Conservation (phyloP, 306 rosid species). For the Hylodesmum podocarpum region DNA sequence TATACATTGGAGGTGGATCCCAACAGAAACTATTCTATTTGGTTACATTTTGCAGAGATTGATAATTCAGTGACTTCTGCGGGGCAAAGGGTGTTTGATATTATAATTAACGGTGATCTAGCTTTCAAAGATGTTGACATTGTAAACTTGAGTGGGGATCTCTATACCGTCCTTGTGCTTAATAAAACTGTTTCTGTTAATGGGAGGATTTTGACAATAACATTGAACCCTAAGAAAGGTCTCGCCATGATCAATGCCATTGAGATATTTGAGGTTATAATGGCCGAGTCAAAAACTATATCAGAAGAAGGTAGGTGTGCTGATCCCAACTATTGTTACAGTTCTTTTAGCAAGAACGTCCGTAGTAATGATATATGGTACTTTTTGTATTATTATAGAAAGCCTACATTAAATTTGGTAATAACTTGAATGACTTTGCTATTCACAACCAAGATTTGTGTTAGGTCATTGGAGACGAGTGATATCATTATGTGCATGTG, state of each 20-base stretch:
- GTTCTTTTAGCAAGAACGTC: neutral
- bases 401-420: neutral
- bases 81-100: constrained; percentile 70
- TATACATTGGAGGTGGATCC: constrained; percentile 72
- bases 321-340: neutral
- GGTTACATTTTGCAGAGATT: constrained; percentile 86
- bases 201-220: constrained; percentile 72
- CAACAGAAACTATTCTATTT: constrained; percentile 76
- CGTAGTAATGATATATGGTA: neutral
- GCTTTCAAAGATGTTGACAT: constrained; percentile 52
- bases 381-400: neutral
- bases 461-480: neutral
- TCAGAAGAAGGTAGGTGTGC: constrained; percentile 64
- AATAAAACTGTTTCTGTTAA: constrained; percentile 58
- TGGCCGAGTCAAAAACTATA: constrained; percentile 57
- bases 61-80: constrained; percentile 44
- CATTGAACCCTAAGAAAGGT: constrained; percentile 53
- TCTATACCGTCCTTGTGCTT: constrained; percentile 63
- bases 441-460: neutral
- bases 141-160: constrained; percentile 60
- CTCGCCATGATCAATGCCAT: constrained; percentile 71
- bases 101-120: constrained; percentile 55
- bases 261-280: constrained; percentile 69
- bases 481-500: neutral
- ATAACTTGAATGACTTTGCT: constrained; percentile 8